A percentile compares a stretch with the other conserved stretches of the same genome.
phyloP scores from a whole-genome alignment of 306 rosid species.

The Aeschynomene evenia region DNA sequence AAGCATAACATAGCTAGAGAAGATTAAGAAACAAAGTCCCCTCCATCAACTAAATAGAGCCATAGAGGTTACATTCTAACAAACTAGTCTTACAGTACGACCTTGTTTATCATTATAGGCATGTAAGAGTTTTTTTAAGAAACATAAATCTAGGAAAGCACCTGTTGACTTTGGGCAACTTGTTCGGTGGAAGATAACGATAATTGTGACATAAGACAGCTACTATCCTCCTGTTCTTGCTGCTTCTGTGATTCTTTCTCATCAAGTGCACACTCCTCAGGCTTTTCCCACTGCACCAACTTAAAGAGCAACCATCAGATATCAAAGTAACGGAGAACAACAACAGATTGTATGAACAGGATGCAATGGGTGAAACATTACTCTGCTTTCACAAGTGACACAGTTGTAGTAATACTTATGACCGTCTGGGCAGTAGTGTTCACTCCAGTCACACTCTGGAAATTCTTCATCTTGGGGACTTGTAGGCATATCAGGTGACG shows the following conservation, averaged over 20 bases:
- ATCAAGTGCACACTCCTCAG: constrained; percentile 62
- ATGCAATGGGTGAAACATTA: constrained; percentile 42
- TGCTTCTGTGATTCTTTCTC: constrained; percentile 57
- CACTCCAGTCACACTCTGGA: constrained; percentile 91
- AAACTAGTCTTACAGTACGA: neutral
- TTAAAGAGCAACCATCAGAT: constrained; percentile 30
- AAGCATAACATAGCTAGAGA: neutral
- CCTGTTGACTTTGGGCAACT: constrained; percentile 46
- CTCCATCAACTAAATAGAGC: neutral
- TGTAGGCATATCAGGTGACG: constrained; percentile 40
- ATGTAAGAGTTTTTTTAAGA: constrained; percentile 21
- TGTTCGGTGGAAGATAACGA: constrained; percentile 41
- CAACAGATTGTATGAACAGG: constrained; percentile 28
- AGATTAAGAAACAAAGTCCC: neutral
- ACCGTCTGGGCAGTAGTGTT: constrained; percentile 87
- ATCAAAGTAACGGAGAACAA: constrained; percentile 17
- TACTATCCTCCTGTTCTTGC: constrained; percentile 44
- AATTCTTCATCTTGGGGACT: constrained; percentile 39
- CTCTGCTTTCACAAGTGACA: constrained; percentile 79
- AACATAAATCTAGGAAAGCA: constrained; percentile 38
- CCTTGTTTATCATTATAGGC: neutral
- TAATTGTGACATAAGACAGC: constrained; percentile 34
- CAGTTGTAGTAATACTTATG: constrained; percentile 73
- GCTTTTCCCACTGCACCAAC: constrained; percentile 84
- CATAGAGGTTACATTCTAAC: constrained; percentile 8